Evolutionary conservation across 345 rosid species (phyloP).

Genomic region (Carallia brachiata): DNA sequence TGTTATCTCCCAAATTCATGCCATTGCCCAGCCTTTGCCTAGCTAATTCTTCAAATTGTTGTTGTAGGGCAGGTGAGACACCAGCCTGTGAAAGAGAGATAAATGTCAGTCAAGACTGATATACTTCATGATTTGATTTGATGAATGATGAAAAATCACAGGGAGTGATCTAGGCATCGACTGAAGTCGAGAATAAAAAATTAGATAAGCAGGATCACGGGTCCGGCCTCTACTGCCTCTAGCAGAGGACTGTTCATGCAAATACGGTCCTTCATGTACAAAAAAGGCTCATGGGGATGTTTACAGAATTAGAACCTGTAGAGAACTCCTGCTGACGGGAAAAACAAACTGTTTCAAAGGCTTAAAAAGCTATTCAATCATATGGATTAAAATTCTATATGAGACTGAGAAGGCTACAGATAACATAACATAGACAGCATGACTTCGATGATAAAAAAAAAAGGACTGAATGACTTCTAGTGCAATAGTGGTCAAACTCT

Average conservation of each 20-base stretch:
- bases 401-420: no score
- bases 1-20: slow-evolving; percentile 34
- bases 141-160: neutral
- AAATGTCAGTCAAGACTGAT: neutral
- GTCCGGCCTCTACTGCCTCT: neutral
- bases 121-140: neutral
- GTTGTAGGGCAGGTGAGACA: slow-evolving; percentile 64
- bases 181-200: slow-evolving; percentile 1
- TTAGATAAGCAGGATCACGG: neutral
- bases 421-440: no score
- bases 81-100: slow-evolving; percentile 51
- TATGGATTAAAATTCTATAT: no score
- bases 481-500: no score
- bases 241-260: neutral
- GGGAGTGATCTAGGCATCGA: neutral
- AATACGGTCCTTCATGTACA: neutral
- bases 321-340: no score
- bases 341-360: no score
- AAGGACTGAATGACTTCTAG: no score
- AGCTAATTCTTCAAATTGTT: slow-evolving; percentile 66
- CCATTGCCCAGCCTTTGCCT: slow-evolving; percentile 37
- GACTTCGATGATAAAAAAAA: no score
- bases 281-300: no score
- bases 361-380: no score
- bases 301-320: no score